These are phyloP conservation scores for Jatropha curcas DNA, from an alignment of 345 rosid species.

Conservation along the genomic window DNA sequence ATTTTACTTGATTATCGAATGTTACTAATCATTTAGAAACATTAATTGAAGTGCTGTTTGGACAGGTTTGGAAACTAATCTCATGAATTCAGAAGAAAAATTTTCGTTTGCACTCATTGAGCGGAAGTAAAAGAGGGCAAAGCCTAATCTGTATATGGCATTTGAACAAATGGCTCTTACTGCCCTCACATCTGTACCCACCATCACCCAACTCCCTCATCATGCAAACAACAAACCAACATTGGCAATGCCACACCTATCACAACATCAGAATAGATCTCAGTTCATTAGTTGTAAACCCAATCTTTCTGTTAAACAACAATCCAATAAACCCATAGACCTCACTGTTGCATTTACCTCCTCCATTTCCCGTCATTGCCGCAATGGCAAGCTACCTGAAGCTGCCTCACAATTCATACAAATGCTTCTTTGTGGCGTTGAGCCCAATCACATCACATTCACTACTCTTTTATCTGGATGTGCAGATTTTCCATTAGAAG, in stretches of 20 bases:
- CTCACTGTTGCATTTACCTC: conserved; percentile 65
- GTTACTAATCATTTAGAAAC: too few species aligned
- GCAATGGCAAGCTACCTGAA: conserved; percentile 47
- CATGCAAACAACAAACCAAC: neutral
- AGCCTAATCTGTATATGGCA: too few species aligned
- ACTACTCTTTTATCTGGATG: conserved; percentile 57
- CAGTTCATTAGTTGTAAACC: conserved; percentile 19
- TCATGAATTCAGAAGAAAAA: too few species aligned
- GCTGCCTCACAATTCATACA: conserved; percentile 53
- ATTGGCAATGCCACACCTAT: neutral
- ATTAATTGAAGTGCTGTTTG: too few species aligned
- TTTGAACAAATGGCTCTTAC: conserved; percentile 36
- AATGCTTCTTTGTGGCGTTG: conserved; percentile 57
- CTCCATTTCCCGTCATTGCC: conserved; percentile 64
- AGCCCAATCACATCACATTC: conserved; percentile 69
- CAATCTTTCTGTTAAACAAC: conserved; percentile 17
- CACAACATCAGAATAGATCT: neutral
- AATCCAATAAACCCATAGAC: conserved; percentile 22
- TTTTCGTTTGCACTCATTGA: too few species aligned
- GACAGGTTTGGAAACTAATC: too few species aligned
- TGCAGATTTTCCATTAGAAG: conserved; percentile 36
- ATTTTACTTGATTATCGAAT: too few species aligned
- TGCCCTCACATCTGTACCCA: conserved; percentile 37
- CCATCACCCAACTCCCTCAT: conserved; percentile 10
- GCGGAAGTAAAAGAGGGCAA: too few species aligned